Evolutionary conservation across 2,329 filamentous ascomycete species (phyloP).

Genomic region (Sclerotinia spermophila): DNA sequence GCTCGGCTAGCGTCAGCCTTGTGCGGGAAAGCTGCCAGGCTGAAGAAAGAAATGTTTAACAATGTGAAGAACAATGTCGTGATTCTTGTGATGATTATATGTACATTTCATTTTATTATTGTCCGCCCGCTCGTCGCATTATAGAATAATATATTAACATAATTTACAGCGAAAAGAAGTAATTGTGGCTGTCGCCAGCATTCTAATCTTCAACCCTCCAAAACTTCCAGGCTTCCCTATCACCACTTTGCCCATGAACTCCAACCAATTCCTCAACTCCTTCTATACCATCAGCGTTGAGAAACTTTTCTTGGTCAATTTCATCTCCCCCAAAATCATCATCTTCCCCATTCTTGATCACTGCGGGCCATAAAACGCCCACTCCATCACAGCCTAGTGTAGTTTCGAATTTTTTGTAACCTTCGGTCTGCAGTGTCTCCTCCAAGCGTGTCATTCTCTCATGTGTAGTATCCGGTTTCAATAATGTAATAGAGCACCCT

Average conservation of each 20-base stretch:
- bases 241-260: slow-evolving; percentile 64
- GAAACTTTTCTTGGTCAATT: slow-evolving; percentile 85
- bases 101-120: background rate
- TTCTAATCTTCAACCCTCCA: slow-evolving; percentile 59
- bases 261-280: slow-evolving; percentile 87
- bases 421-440: slow-evolving; percentile 61
- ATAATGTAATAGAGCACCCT: slow-evolving; percentile 88
- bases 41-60: slow-evolving; percentile 16
- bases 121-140: background rate
- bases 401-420: slow-evolving; percentile 81
- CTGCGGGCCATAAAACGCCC: slow-evolving; percentile 88
- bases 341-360: slow-evolving; percentile 78
- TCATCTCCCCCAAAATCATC: slow-evolving; percentile 81
- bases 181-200: slow-evolving; percentile 27
- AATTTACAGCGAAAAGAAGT: slow-evolving; percentile 13
- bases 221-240: slow-evolving; percentile 81
- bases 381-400: slow-evolving; percentile 91
- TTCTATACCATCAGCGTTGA: slow-evolving; percentile 77
- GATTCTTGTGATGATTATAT: background rate
- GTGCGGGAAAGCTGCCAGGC: slow-evolving; percentile 5
- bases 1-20: slow-evolving; percentile 18
- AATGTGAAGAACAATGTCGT: slow-evolving; percentile 13
- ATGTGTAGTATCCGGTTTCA: slow-evolving; percentile 61
- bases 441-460: slow-evolving; percentile 62
- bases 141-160: slow-evolving; percentile 15